Evolutionary conservation across 306 rosid species (phyloP), one percentile per base, ranked within the genome.

Genomic region (Quercus robur): DNA sequence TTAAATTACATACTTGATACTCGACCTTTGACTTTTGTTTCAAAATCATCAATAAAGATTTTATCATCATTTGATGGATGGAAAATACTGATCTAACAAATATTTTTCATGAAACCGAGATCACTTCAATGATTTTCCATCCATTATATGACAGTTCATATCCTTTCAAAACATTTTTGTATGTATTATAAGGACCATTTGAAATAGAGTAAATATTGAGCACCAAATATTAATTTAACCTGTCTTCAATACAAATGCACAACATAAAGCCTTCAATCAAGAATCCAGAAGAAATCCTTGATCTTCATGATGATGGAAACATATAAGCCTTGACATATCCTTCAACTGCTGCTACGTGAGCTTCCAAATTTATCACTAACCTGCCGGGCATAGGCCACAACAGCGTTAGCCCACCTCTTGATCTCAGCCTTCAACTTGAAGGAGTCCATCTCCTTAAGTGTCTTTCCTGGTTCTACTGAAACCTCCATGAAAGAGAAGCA

Each of bases 321-420:
- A n/a, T 3, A 46, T 23, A 26, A 59, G 30, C 64, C 64, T 4
- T 59, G 4, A 23, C 33, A 23, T 21, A 23, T 21, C 23, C 17
- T 23, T 66, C 72, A 67, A 77, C 75, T 61, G 75, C 52, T 46
- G 84, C 84, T 74, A 28, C 70, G 25, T 20, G 83, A 23, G 75
- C 88, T 82, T 74, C 95, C 91, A 17, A 93, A 85, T 35, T 87
- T 84, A 52, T 71, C 86, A 72, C 97, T 91, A 6, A 93, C 90
- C 85, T 93, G 97, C 23, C 98, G 89, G n/a, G 97, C 99, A 75
- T 91, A 95, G 3, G 91, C 82, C 58, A 88, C 98, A 11, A 95
- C 98, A 33, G 93, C 94, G 84, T 93, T 95, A 17, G 99, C 99
- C 99, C 99, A 95, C 66, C 84, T 93, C 80, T 30, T 85, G 85